phyloP scores from a whole-genome alignment of 352 stramenopile species.

The Globisporangium abappressorium region DNA sequence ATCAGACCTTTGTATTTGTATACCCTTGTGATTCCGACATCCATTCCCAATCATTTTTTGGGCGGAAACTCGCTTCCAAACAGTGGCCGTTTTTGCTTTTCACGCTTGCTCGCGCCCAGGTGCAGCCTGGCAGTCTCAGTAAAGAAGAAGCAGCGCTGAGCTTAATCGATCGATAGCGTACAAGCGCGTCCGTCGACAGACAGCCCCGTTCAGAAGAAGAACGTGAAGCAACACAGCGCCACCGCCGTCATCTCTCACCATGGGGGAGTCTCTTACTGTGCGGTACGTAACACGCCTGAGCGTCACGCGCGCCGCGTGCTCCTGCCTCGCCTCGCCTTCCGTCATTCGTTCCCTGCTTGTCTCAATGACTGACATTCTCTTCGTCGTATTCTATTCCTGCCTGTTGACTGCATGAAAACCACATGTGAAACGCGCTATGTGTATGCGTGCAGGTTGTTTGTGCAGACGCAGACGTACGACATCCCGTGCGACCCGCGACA shows the following conservation, averaged over 20 bases:
- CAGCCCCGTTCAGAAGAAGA: neutral
- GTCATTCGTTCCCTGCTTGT: neutral
- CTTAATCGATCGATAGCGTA: neutral
- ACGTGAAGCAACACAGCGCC: neutral
- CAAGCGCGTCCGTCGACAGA: neutral
- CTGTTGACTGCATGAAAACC: neutral
- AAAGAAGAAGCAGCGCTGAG: constrained; percentile 9
- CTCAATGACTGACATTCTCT: neutral
- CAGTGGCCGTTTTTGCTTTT: neutral
- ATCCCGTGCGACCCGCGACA: constrained; percentile 76
- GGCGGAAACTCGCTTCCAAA: neutral
- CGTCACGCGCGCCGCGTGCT: neutral
- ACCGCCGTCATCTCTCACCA: neutral
- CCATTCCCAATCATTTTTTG: neutral
- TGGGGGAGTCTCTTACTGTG: constrained; percentile 20
- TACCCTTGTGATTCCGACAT: neutral
- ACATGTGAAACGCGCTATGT: neutral
- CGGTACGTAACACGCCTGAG: constrained; percentile 3
- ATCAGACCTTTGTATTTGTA: constrained; percentile 3
- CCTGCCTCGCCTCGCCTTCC: neutral
- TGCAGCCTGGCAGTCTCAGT: neutral
- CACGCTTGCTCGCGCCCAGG: neutral
- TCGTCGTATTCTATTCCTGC: neutral
- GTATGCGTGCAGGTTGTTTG: constrained; percentile 46
- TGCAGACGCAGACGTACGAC: constrained; percentile 81